phyloP scores from a whole-genome alignment of 1,284 basidiomycete species.

The Filobasidium uniguttulatum region DNA sequence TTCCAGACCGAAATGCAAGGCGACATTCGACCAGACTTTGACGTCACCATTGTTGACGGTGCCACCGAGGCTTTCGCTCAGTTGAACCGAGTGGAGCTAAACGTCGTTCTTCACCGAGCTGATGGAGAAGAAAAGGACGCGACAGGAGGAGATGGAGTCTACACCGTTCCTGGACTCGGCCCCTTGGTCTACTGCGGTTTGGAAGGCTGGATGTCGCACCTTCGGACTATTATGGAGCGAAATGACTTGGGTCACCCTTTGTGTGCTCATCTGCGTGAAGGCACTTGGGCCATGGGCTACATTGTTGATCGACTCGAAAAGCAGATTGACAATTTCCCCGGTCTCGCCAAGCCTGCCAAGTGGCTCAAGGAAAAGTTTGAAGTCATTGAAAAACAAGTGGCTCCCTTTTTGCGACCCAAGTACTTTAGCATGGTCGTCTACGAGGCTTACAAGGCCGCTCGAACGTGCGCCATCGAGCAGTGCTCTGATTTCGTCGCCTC shows the following conservation, averaged over 20 bases:
- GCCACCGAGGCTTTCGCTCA: conserved; percentile 57
- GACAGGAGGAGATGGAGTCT: conserved; percentile 54
- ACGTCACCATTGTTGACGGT: conserved; percentile 52
- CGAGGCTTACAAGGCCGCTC: conserved; percentile 77
- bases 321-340: conserved; percentile 56
- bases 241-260: conserved; percentile 87
- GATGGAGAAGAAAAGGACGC: conserved; percentile 84
- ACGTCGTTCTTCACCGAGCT: conserved; percentile 64
- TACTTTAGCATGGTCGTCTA: conserved; percentile 83
- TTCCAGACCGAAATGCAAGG: conserved; percentile 65
- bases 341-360: conserved; percentile 51
- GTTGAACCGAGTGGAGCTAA: conserved; percentile 74
- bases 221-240: conserved; percentile 63
- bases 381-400: conserved; percentile 54
- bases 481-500: conserved; percentile 68
- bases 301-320: conserved; percentile 53
- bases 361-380: conserved; percentile 80
- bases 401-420: conserved; percentile 78
- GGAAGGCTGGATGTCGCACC: conserved; percentile 87
- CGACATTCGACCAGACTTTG: conserved; percentile 48
- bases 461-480: conserved; percentile 65
- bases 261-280: conserved; percentile 69
- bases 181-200: conserved; percentile 74
- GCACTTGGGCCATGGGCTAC: conserved; percentile 82
- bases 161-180: conserved; percentile 60